Base-by-base conservation (phyloP, 805 yeast species). In the Metschnikowia proteae region DNA sequence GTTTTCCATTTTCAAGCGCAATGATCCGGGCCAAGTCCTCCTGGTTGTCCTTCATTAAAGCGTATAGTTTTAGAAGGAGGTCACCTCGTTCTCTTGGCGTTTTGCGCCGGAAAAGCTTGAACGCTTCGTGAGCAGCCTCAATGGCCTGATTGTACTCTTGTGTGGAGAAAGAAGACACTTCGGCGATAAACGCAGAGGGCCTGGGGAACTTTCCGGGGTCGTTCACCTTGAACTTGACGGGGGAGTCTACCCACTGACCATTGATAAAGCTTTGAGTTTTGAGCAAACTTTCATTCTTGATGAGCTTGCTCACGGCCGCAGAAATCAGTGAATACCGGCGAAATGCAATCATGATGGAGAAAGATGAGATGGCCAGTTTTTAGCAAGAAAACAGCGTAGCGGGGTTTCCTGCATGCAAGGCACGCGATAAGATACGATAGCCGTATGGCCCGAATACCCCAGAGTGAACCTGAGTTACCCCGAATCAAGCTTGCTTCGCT, bases 1-100 rank as follows among this genome's bases (percentile, higher is more conserved):
- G 79, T 65, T 86, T 86, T 32, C 95, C 95, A 61, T 86, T 87
- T 61, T 86, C 95, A 52, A 80, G 65, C 11, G 86, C 80, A 46
- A 82, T 71, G 43, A 86, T 62, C 48, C 64, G 74, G 31, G 89
- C 91, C 52, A 86, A 74, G 60, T 86, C 94, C 5, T 79, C 81
- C 27, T 71, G 69, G 63, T 86, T 79, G 46, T 78, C 81, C 37
- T 71, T 64, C 71, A 84, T 73, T 48, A 84, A 69, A 7, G 69
- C 68, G 58, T 78, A 75, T 68, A 85, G 71, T 40, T 73, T 76
- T 46, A 70, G 65, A 46, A 86, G 74, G 55, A 83, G 56, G 17
- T 67, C 70, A 3, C 83, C 68, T 48, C 92, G 75, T 34, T 76
- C 73, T 43, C 88, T 74, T 10, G 82, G 80, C 2, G 84, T 71